Evolutionary conservation across 495 filamentous ascomycete species (phyloP).

Genomic region (Lasiosphaeria miniovina): DNA sequence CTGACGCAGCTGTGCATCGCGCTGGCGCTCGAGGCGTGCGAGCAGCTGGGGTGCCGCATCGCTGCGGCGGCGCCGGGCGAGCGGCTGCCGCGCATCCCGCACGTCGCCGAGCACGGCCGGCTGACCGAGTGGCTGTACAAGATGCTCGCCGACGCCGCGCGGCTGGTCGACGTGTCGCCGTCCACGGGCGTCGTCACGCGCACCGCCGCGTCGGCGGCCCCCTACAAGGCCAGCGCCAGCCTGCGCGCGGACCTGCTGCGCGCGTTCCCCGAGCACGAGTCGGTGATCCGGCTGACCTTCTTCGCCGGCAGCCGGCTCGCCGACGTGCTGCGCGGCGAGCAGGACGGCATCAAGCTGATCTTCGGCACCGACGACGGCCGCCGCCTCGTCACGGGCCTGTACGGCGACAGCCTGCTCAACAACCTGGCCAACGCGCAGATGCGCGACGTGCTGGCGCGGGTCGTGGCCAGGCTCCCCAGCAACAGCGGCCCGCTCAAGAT

Average conservation of each 20-base stretch:
- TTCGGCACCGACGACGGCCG: slow-evolving; percentile 6
- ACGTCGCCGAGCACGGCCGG: slow-evolving; percentile 19
- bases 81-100: not conserved
- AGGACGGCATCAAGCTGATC: slow-evolving; percentile 14
- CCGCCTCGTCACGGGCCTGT: slow-evolving; percentile 8
- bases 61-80: not conserved
- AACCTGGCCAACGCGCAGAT: slow-evolving; percentile 3
- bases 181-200: not conserved
- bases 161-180: slow-evolving; percentile 7
- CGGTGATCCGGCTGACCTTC: slow-evolving; percentile 2
- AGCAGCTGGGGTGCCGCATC: slow-evolving; percentile 30
- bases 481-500: slow-evolving; percentile 21
- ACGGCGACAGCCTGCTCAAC: slow-evolving; percentile 6
- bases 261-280: slow-evolving; percentile 4
- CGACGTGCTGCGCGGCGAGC: slow-evolving; percentile 11
- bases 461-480: not conserved
- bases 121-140: slow-evolving; percentile 32
- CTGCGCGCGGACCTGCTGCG: not conserved
- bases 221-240: not conserved
- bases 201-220: not conserved
- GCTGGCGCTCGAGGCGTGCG: slow-evolving; percentile 42
- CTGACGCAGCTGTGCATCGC: slow-evolving; percentile 38
- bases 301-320: slow-evolving; percentile 16
- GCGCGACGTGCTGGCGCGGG: not conserved
- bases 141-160: slow-evolving; percentile 21